A percentile compares a stretch with the other conserved stretches of the same genome.
phyloP scores from a whole-genome alignment of 1,284 basidiomycete genomes.

The Xerocomus amazonicus region DNA sequence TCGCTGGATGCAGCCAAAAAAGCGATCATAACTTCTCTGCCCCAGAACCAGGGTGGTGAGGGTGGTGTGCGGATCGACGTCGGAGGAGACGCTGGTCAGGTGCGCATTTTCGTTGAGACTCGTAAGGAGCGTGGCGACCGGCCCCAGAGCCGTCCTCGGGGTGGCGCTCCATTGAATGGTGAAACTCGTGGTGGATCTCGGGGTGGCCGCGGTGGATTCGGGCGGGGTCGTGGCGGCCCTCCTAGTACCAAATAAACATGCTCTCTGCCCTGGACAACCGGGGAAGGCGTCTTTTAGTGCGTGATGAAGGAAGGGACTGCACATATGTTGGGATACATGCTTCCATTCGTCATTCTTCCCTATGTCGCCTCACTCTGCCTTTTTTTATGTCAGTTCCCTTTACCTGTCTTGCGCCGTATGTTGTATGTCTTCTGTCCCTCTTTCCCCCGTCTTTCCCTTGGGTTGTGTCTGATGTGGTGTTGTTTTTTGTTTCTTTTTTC shows the following conservation, averaged over 20 bases:
- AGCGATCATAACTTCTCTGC: conserved; percentile 77
- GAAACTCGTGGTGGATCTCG: conserved; percentile 39
- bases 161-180: conserved; percentile 43
- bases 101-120: conserved; percentile 79
- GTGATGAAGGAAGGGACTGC: conserved; percentile 5
- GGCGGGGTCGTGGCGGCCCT: conserved; percentile 35
- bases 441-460: conserved; percentile 10
- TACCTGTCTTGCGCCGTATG: conserved; percentile 9
- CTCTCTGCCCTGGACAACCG: background rate
- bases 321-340: conserved; percentile 12
- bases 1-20: conserved; percentile 77
- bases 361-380: conserved; percentile 16
- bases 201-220: conserved; percentile 35
- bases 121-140: conserved; percentile 85
- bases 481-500: conserved; percentile 14
- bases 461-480: conserved; percentile 15
- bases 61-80: conserved; percentile 80
- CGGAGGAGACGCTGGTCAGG: conserved; percentile 46
- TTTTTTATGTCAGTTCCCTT: conserved; percentile 2
- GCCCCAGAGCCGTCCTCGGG: conserved; percentile 47
- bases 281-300: conserved; percentile 4
- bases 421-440: conserved; percentile 15
- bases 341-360: conserved; percentile 7
- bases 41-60: conserved; percentile 70
- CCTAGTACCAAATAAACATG: conserved; percentile 19